Evolutionary conservation across 768 basidiomycete species (phyloP), one percentile per base, ranked within the genome.

Genomic region (Rhodotorula toruloides): DNA sequence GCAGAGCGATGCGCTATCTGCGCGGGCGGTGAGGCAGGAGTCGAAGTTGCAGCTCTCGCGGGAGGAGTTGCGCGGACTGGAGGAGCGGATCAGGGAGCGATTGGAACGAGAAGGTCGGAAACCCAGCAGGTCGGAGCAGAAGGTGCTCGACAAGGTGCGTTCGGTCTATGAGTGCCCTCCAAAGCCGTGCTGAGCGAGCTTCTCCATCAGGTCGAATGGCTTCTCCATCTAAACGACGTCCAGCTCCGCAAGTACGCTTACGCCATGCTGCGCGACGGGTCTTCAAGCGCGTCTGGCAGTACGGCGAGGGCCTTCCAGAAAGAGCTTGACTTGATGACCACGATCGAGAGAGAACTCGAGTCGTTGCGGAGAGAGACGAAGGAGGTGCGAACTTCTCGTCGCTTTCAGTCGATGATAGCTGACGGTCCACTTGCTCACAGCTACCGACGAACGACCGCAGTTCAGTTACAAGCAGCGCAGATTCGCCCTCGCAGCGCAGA

Each of bases 71-170:
- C 4, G 13, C 27, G 31, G 4, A 27, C n/a, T 58, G 36, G 39
- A 19, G 47, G 58, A 58, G 34, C 13, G 2, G 22, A n/a, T 58
- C 7, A 9, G 14, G 19, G 10, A 0, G 36, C 1, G 3, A 37
- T 29, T 29, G 17, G 37, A 39, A 27, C 7, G 31, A 4, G 36
- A 36, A 47, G 37, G 32, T 1, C 17, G 58, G 11, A 4, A 3
- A 39, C 17, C 29, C 17, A 32, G 17, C 8, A 3, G 6, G 21
- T 46, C 12, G 37, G 58, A 58, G 37, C 36, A 39, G 29, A 7
- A 8, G 9, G 11, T 58, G 13, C 47, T 58, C n/a, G 47, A 49
- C 17, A 34, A 37, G 36, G 58, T 58, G 47, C 58, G 58, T 25
- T 22, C 32, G 2, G 16, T 17, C 8, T 31, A 13, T 27, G 21